Conservation (phyloP, 129 eudicot species). For the Lactuca saligna region DNA sequence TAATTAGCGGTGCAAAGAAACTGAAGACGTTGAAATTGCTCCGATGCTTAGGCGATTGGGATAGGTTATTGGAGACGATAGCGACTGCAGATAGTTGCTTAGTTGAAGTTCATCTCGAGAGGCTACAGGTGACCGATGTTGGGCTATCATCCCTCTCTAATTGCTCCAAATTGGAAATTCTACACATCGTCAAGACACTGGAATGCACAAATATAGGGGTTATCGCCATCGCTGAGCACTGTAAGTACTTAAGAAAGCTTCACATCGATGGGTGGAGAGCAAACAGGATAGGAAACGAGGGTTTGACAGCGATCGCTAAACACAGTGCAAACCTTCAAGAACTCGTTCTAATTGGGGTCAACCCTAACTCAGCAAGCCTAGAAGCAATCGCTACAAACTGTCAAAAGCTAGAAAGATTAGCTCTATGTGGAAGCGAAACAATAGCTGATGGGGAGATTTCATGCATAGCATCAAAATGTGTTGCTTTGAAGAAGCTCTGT, state of each 20-base stretch:
- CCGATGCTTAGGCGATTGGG: slow-evolving; percentile 40
- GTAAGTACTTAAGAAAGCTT: slow-evolving; percentile 13
- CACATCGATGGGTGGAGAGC: slow-evolving; percentile 40
- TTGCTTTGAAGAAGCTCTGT: slow-evolving; percentile 27
- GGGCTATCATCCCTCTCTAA: slow-evolving; percentile 32
- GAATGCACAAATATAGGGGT: slow-evolving; percentile 40
- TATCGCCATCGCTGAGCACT: slow-evolving; percentile 32
- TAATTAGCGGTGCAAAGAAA: slow-evolving; percentile 28
- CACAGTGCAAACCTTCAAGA: slow-evolving; percentile 36
- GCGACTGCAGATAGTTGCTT: slow-evolving; percentile 17
- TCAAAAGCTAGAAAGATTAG: slow-evolving; percentile 34
- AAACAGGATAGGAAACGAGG: slow-evolving; percentile 35
- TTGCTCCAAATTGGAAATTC: slow-evolving; percentile 31
- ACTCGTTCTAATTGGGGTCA: neutral
- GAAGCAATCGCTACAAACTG: slow-evolving; percentile 41
- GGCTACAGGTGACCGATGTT: slow-evolving; percentile 40
- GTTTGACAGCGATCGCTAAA: slow-evolving; percentile 26
- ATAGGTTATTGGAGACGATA: slow-evolving; percentile 27
- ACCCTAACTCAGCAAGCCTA: slow-evolving; percentile 24
- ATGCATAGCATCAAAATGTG: slow-evolving; percentile 42
- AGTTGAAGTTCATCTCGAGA: slow-evolving; percentile 41
- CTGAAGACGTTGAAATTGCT: slow-evolving; percentile 34
- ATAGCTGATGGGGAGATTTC: slow-evolving; percentile 40
- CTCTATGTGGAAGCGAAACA: slow-evolving; percentile 43
- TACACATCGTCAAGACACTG: slow-evolving; percentile 39